Base-by-base conservation (phyloP, 2,329 filamentous ascomycete species). In the Fusarium siculi region DNA sequence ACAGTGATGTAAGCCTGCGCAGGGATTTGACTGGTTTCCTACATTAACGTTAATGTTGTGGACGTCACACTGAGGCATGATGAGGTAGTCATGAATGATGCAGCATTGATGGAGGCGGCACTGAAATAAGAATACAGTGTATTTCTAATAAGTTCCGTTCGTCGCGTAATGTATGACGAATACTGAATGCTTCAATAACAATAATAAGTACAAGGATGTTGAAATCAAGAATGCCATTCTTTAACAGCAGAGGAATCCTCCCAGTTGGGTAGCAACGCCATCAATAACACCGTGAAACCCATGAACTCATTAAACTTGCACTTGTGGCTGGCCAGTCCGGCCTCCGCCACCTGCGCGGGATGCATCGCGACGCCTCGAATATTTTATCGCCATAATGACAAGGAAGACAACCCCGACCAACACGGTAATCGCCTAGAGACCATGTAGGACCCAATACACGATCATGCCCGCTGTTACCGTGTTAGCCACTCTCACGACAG, bases 1-100 rank as follows among this genome's bases (percentile, higher is more conserved):
- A 15, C 36, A 54, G 32, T 53, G 62, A 42, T 39, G 42, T 82
- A 95, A 79, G 89, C 92, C 4, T 93, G 93, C 76, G 89, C 90
- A 70, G 88, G 82, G 12, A 72, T 37, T 43, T 49, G 36, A 42
- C 21, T 23, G 15, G 5, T n/a, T 32, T 8, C 25, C 23, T n/a
- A 23, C 19, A 18, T 23, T 4, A 14, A 54, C 18, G 7, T 23
- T 2, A 14, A 54, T 28, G 7, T 18, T 8, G 30, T 10, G 36
- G 10, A 52, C n/a, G 46, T 44, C 37, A 32, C 16, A 43, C 8
- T 23, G 25, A 23, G 59, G 34, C 21, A 9, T 8, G 28, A 23
- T 50, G 46, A n/a, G 7, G 9, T 21, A 37, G 6, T 65, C 40
- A 58, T 52, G 46, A 66, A 60, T 16, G 25, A 36, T 18, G 37